Base-by-base conservation (phyloP, 1,139 yeast species). In the Diutina rugosa region DNA sequence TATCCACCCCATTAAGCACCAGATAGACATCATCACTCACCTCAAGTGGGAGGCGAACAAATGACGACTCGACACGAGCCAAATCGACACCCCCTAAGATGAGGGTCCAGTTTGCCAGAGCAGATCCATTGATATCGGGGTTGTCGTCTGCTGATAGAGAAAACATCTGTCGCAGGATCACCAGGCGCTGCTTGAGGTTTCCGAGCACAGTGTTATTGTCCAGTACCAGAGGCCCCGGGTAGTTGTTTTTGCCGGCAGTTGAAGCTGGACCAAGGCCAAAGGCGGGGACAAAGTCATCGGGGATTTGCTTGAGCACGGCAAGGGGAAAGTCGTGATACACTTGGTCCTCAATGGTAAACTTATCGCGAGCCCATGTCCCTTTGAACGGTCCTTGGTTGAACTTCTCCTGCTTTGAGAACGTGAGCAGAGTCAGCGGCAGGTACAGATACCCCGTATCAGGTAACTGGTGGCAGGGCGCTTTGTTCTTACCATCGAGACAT, bases 251-350 rank as follows among this genome's bases (percentile, higher is more conserved):
- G 9, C 28, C 28, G 7, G 16, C 14, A 5, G 18, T 28, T 4
- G 53, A n/a, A 4, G 29, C n/a, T 4, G 53, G 53, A 16, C 53
- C 53, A 6, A 49, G n/a, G n/a, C 53, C 53, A 49, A 49, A 49
- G 12, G n/a, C 18, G 7, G 53, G 53, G 44, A 10, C 16, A n/a
- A 32, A 49, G n/a, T n/a, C 16, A 10, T 14, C 5, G 6, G 53
- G 53, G 8, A 49, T 9, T 18, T 49, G 44, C 29, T 14, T 49
- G 41, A 18, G 21, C n/a, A 32, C 16, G 7, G 29, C 44, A 32
- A 49, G 6, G 6, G 53, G 53, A 29, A 32, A 30, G 16, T 29
- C 28, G n/a, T 49, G 41, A 16, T 6, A 16, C 1, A 30, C 12
- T 4, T n/a, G n/a, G n/a, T 7, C 3, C 7, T 28, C 53, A 8